Percentiles rank a stretch among this genome's conserved stretches.
Evolutionary conservation across 345 rosid species (phyloP).

Genomic region (Camelina sativa): DNA sequence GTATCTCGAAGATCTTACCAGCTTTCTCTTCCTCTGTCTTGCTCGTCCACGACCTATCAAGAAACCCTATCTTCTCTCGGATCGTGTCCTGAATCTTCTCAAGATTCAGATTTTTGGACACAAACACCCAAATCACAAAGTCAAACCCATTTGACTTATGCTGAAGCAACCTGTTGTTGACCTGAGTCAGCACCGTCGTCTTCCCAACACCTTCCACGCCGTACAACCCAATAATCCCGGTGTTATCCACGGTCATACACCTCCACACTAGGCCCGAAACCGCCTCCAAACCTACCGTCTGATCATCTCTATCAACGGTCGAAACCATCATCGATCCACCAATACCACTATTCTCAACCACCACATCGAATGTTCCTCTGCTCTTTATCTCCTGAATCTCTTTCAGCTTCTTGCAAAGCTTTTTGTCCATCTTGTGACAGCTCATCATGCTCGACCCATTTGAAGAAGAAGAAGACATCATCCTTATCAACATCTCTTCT

Average conservation of each 20-base stretch:
- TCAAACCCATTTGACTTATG: slow-evolving; percentile 39
- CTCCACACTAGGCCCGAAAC: slow-evolving; percentile 45
- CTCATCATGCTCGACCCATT: slow-evolving; percentile 30
- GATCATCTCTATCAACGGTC: slow-evolving; percentile 38
- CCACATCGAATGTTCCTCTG: slow-evolving; percentile 41
- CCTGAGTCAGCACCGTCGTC: slow-evolving; percentile 51
- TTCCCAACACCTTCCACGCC: slow-evolving; percentile 52
- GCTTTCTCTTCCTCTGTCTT: slow-evolving; percentile 43
- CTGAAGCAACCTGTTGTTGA: slow-evolving; percentile 44
- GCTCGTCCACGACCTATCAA: slow-evolving; percentile 39
- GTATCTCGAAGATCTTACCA: slow-evolving; percentile 36
- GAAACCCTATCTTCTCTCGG: slow-evolving; percentile 46
- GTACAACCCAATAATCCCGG: slow-evolving; percentile 45
- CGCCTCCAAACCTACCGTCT: slow-evolving; percentile 46
- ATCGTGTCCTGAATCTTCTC: slow-evolving; percentile 47
- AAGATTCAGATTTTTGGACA: slow-evolving; percentile 44
- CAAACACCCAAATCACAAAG: slow-evolving; percentile 48
- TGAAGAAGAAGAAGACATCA: slow-evolving; percentile 39
- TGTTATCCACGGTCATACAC: slow-evolving; percentile 38
- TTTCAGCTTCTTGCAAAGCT: slow-evolving; percentile 33
- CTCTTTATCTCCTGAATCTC: slow-evolving; percentile 38
- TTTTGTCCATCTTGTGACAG: slow-evolving; percentile 40
- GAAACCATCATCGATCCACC: slow-evolving; percentile 37
- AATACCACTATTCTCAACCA: slow-evolving; percentile 42
- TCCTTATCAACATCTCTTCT: slow-evolving; percentile 35